Evolutionary conservation across 352 stramenopile genomes (phyloP).

Genomic region (Phytopythium aichiense): DNA sequence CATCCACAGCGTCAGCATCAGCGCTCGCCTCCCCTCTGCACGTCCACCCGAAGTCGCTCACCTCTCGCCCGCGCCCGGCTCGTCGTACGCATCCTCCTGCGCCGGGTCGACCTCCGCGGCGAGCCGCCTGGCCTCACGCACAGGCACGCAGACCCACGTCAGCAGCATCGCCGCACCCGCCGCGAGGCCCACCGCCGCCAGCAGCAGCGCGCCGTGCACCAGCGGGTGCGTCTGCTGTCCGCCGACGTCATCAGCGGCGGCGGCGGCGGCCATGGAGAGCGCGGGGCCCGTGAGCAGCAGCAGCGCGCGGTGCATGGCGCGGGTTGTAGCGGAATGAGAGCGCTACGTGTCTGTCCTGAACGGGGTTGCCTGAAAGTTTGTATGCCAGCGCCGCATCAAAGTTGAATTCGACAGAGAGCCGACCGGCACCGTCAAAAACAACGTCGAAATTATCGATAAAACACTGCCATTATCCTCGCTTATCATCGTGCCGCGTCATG

Average conservation of each 20-base stretch:
- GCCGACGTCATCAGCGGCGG: not conserved
- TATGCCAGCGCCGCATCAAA: not conserved
- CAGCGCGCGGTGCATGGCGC: not conserved
- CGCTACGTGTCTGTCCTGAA: slow-evolving; percentile 9
- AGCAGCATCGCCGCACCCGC: slow-evolving; percentile 31
- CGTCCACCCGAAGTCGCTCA: slow-evolving; percentile 14
- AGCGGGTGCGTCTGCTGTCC: not conserved
- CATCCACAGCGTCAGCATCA: not conserved
- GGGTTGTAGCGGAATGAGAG: not conserved
- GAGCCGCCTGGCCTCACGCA: slow-evolving; percentile 50
- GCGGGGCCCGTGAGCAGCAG: not conserved
- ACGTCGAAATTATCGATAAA: not conserved
- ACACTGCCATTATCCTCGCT: not conserved
- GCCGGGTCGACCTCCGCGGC: slow-evolving; percentile 36
- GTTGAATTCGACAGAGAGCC: slow-evolving; percentile 1
- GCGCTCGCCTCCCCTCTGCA: not conserved
- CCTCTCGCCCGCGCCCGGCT: slow-evolving; percentile 38
- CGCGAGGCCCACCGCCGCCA: slow-evolving; percentile 19
- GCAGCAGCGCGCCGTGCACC: slow-evolving; percentile 15
- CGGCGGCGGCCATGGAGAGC: not conserved
- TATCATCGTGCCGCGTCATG: slow-evolving; percentile 16
- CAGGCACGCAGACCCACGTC: slow-evolving; percentile 52
- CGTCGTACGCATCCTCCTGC: slow-evolving; percentile 55
- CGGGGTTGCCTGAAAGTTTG: not conserved
- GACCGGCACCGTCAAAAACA: not conserved